These are phyloP conservation scores for Blastosporella zonata DNA, from an alignment of 1,284 basidiomycete genomes.

Conservation along the genomic window DNA sequence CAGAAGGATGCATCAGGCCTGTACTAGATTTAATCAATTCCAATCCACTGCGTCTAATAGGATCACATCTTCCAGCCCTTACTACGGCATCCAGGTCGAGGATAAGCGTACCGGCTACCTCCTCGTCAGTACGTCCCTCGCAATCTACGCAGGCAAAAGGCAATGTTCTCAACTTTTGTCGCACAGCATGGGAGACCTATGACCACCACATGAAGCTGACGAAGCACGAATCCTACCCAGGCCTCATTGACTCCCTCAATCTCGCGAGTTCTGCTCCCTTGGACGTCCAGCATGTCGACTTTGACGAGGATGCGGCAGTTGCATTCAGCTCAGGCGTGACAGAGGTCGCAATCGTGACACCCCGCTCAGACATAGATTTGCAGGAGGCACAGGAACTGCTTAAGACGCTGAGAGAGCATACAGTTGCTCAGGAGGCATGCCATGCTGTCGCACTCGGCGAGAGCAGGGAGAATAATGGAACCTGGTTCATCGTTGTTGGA, in stretches of 20 bases:
- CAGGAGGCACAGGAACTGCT: not conserved
- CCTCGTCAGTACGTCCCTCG: slow-evolving; percentile 11
- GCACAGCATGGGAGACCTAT: slow-evolving; percentile 14
- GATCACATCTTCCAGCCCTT: slow-evolving; percentile 6
- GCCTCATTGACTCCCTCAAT: not conserved
- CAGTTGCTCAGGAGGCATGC: slow-evolving; percentile 2
- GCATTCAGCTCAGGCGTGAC: slow-evolving; percentile 19
- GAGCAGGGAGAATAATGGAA: slow-evolving; percentile 14
- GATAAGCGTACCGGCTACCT: slow-evolving; percentile 14
- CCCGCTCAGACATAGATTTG: not conserved
- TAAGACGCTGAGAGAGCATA: not conserved
- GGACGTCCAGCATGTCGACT: slow-evolving; percentile 15
- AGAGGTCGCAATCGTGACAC: slow-evolving; percentile 6
- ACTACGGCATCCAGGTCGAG: slow-evolving; percentile 20
- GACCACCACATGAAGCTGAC: slow-evolving; percentile 15
- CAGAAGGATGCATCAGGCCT: slow-evolving; percentile 20
- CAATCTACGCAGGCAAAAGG: not conserved
- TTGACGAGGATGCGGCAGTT: slow-evolving; percentile 13
- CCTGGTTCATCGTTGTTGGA: slow-evolving; percentile 5
- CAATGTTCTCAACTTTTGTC: not conserved
- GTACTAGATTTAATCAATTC: not conserved
- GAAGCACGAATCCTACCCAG: slow-evolving; percentile 11
- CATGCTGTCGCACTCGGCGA: slow-evolving; percentile 7
- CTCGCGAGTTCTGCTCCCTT: slow-evolving; percentile 3
- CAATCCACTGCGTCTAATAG: not conserved